Evolutionary conservation across 257 asterid genomes (phyloP).

Genomic region (Sherardia arvensis): DNA sequence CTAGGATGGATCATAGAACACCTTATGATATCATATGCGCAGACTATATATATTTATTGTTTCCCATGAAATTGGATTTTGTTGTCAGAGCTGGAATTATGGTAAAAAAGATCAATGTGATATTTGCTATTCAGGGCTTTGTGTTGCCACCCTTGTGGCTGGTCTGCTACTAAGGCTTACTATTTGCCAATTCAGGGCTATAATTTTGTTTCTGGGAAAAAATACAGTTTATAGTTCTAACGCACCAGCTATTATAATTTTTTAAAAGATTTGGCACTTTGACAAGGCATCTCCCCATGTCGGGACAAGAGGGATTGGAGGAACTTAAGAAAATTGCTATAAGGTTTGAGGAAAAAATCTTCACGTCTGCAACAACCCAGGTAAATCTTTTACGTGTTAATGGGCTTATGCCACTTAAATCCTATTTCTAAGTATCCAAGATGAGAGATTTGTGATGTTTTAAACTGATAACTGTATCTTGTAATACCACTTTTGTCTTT

Average conservation of each 20-base stretch:
- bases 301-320: constrained; percentile 65
- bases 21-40: not conserved
- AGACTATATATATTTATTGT: not conserved
- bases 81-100: not conserved
- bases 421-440: not conserved
- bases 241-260: not conserved
- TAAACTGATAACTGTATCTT: not conserved
- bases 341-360: constrained; percentile 77
- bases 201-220: not conserved
- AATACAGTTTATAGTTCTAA: not conserved
- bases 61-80: too few relatives aligned
- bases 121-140: not conserved
- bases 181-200: not conserved
- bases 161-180: not conserved
- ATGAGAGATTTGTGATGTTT: not conserved
- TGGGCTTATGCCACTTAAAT: not conserved
- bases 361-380: constrained; percentile 69
- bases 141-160: not conserved
- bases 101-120: not conserved
- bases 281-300: constrained; percentile 76
- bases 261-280: constrained; percentile 62
- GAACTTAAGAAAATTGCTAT: constrained; percentile 77
- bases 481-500: not conserved
- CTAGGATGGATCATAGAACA: not conserved
- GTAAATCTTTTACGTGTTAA: constrained; percentile 17